Evolutionary conservation across 805 yeast genomes (phyloP).

Genomic region (Blastobotrys attinorum): DNA sequence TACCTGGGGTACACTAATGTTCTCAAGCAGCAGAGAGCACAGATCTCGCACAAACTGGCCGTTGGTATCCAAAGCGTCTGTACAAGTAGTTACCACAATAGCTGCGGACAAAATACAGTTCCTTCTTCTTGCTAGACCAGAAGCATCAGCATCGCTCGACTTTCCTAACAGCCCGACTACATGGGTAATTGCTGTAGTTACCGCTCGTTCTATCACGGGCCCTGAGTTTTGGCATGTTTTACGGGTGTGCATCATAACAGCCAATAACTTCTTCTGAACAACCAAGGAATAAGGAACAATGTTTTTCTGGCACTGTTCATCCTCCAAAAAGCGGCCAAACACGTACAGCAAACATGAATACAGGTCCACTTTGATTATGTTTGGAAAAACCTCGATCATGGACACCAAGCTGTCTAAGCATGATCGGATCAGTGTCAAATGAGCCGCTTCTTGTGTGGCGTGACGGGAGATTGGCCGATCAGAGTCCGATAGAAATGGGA

Average conservation of each 20-base stretch:
- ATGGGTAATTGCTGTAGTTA: slow-evolving; percentile 19
- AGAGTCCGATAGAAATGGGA: slow-evolving; percentile 21
- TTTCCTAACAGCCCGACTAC: slow-evolving; percentile 10
- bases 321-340: slow-evolving; percentile 48
- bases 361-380: slow-evolving; percentile 59
- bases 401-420: slow-evolving; percentile 45
- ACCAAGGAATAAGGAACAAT: slow-evolving; percentile 47
- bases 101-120: slow-evolving; percentile 37
- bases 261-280: slow-evolving; percentile 39
- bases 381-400: slow-evolving; percentile 60
- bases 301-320: slow-evolving; percentile 32
- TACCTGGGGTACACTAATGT: slow-evolving; percentile 31
- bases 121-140: slow-evolving; percentile 17
- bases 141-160: slow-evolving; percentile 5
- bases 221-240: slow-evolving; percentile 11
- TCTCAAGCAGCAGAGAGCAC: slow-evolving; percentile 29
- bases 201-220: slow-evolving; percentile 25
- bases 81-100: slow-evolving; percentile 38
- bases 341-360: slow-evolving; percentile 61
- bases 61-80: slow-evolving; percentile 28
- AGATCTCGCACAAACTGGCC: slow-evolving; percentile 31
- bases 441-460: slow-evolving; percentile 21
- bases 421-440: slow-evolving; percentile 37
- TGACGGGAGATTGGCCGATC: slow-evolving; percentile 8
- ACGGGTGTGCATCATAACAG: slow-evolving; percentile 18